These are phyloP conservation scores for Neonectria sp. DNA, from an alignment of 2,329 filamentous ascomycete genomes.

Conservation along the genomic window DNA sequence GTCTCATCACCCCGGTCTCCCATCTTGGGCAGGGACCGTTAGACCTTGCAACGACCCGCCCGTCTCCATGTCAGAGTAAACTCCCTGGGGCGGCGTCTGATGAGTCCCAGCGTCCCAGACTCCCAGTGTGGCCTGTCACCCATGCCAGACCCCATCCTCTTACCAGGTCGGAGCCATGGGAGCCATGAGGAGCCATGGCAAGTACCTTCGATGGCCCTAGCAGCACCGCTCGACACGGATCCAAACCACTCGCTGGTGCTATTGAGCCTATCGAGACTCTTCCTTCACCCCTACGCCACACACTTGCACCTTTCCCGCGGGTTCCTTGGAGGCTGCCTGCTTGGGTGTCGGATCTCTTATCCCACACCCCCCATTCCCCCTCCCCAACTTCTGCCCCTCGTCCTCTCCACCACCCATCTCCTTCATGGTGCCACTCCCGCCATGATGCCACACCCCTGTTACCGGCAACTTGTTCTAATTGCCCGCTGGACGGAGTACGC, in stretches of 20 bases:
- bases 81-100: constrained; percentile 41
- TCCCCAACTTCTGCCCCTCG: constrained; percentile 29
- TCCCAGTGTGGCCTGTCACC: constrained; percentile 19
- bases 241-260: constrained; percentile 37
- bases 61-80: constrained; percentile 41
- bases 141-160: constrained; percentile 28
- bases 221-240: constrained; percentile 38
- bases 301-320: constrained; percentile 43
- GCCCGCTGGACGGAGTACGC: constrained; percentile 41
- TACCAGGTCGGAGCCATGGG: constrained; percentile 37
- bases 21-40: constrained; percentile 45
- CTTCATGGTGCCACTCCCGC: constrained; percentile 48
- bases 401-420: constrained; percentile 33
- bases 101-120: constrained; percentile 14
- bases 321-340: constrained; percentile 45
- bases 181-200: constrained; percentile 35
- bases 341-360: constrained; percentile 36
- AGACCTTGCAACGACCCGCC: constrained; percentile 42
- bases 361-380: constrained; percentile 35
- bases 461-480: constrained; percentile 43
- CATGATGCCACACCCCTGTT: constrained; percentile 42
- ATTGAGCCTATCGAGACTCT: constrained; percentile 50
- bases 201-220: constrained; percentile 45
- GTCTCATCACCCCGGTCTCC: constrained; percentile 45
- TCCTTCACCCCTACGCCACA: constrained; percentile 51